These are phyloP conservation scores for Taiozyma onychis DNA, from an alignment of 1,139 yeast species.

Conservation along the genomic window DNA sequence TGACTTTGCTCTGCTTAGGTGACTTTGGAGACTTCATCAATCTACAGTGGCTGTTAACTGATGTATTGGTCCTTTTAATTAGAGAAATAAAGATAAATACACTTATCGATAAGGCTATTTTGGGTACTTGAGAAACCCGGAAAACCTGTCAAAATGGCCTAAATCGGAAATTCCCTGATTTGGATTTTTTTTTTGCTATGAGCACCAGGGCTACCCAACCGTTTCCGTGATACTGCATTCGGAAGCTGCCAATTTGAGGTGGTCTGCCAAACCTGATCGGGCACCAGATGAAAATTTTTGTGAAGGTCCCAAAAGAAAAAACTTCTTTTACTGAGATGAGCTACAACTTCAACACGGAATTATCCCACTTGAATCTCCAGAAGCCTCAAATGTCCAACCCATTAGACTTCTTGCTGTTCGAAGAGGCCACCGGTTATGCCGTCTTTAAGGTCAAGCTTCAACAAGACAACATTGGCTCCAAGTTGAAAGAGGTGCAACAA, in stretches of 20 bases:
- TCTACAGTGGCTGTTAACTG: no score
- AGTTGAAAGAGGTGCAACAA: constrained; percentile 90
- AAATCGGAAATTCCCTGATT: not conserved
- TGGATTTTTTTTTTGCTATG: not conserved
- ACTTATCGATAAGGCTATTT: not conserved
- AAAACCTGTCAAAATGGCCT: not conserved
- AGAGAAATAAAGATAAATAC: not conserved
- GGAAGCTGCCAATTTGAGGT: not conserved
- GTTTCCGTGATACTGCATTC: not conserved
- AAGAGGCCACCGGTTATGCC: constrained; percentile 98
- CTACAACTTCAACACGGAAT: not conserved
- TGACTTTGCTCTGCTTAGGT: not conserved
- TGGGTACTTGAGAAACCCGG: not conserved
- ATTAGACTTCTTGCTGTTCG: constrained; percentile 89
- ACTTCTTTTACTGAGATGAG: not conserved
- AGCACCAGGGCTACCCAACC: not conserved
- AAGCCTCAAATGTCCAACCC: constrained; percentile 39
- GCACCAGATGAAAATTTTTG: not conserved
- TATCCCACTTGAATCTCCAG: not conserved
- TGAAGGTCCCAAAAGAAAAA: not conserved
- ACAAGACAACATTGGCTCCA: constrained; percentile 91
- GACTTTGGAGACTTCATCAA: not conserved
- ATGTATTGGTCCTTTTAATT: not conserved
- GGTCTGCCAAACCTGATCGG: not conserved
- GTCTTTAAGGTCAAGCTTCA: constrained; percentile 89